Evolutionary conservation across 805 yeast species (phyloP).

Genomic region (Wickerhamomyces bisporus): DNA sequence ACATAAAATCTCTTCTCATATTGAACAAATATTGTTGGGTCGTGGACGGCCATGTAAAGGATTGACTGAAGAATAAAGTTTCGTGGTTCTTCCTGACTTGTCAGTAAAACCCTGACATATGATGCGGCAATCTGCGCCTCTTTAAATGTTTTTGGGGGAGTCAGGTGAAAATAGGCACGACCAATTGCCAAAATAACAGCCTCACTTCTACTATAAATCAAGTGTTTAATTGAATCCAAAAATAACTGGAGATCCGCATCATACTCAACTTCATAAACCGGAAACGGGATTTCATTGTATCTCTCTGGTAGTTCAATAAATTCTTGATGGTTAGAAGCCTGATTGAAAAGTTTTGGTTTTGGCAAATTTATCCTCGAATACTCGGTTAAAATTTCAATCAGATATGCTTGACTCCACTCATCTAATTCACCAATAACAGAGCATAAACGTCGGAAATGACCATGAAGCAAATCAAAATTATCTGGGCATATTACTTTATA

Average conservation of each 20-base stretch:
- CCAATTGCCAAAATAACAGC: slow-evolving; percentile 59
- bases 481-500: slow-evolving; percentile 49
- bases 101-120: slow-evolving; percentile 37
- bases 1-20: slow-evolving; percentile 48
- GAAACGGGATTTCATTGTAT: slow-evolving; percentile 33
- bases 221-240: slow-evolving; percentile 38
- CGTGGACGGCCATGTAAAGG: slow-evolving; percentile 32
- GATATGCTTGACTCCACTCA: slow-evolving; percentile 60
- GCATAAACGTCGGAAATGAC: slow-evolving; percentile 58
- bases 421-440: slow-evolving; percentile 48
- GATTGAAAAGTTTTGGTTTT: slow-evolving; percentile 40
- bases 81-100: slow-evolving; percentile 30
- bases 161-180: slow-evolving; percentile 50
- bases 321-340: slow-evolving; percentile 23
- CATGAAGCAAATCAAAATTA: slow-evolving; percentile 63
- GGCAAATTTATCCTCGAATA: slow-evolving; percentile 62
- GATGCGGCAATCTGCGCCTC: slow-evolving; percentile 45
- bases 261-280: slow-evolving; percentile 36
- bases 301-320: slow-evolving; percentile 39
- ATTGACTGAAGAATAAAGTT: slow-evolving; percentile 44
- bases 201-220: slow-evolving; percentile 49
- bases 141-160: slow-evolving; percentile 48
- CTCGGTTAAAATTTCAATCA: slow-evolving; percentile 58
- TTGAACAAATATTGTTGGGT: slow-evolving; percentile 29
- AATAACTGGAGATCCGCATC: slow-evolving; percentile 58